Base-by-base conservation (phyloP, 2,329 filamentous ascomycete genomes). In the Escovopsis sp. region DNA sequence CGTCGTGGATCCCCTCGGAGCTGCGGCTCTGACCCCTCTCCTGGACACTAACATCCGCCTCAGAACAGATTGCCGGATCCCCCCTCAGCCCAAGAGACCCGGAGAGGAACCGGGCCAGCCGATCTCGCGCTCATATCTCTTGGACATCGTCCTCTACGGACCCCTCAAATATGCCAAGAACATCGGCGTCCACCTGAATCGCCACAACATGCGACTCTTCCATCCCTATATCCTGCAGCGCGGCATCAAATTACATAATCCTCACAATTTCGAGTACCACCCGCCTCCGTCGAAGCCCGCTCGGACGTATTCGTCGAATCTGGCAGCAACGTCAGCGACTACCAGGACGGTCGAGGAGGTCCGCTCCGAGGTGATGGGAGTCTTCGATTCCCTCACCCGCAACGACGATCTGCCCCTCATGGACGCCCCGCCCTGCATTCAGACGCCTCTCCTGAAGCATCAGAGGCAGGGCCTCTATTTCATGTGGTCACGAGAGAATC, bases 401-500 rank as follows among this genome's bases (percentile, higher is more conserved):
- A 78, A 73, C 9, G 82, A 93, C 43, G 77, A 85, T 46, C 65
- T 96, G 6, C 82, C 83, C 0, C 73, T 80, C 49, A 77, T 81
- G 64, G 78, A 89, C 4, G 73, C 85, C 0, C 69, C 76, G 42
- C 49, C 63, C 3, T 60, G 66, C 6, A 71, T 91, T 42, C 70
- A 72, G 43, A 87, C 80, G 0, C 69, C 75, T 26, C 65, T 96
- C 15, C 75, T 95, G 36, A 72, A 73, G 45, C 89, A 96, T 61
- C 89, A 96, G 59, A 91, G 85, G 59, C 87, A 95, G 61, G 89
- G 83, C 0, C 70, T 96, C 0, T 77, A 80, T 57, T 96, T 94
- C 57, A 86, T 96, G 81, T 77, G 70, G 9, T 73, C 75, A 18
- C 82, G 85, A 48, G 89, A 96, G 60, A 73, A 76, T 39, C 72